These are phyloP conservation scores for Penicillium odoratum DNA, from an alignment of 495 filamentous ascomycete species.

Conservation along the genomic window DNA sequence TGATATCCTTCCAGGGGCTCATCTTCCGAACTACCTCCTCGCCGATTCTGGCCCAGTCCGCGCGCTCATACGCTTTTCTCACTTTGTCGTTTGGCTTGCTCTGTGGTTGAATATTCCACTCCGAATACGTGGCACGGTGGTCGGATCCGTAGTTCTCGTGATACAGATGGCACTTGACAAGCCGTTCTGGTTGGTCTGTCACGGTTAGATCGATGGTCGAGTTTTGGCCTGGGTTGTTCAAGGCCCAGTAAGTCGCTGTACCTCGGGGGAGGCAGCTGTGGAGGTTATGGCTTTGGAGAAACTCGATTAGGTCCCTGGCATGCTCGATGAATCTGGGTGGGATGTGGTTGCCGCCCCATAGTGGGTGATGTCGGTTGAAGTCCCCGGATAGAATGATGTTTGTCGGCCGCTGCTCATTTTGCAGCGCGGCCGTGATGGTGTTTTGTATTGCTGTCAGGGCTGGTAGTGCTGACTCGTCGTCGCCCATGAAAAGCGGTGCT, in stretches of 20 bases:
- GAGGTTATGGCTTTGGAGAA: slow-evolving; percentile 20
- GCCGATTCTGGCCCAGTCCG: slow-evolving; percentile 17
- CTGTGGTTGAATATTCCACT: slow-evolving; percentile 21
- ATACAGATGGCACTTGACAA: slow-evolving; percentile 23
- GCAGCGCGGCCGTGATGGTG: slow-evolving; percentile 9
- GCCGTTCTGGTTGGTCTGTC: slow-evolving; percentile 13
- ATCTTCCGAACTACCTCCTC: neutral
- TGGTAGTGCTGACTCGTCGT: slow-evolving; percentile 4
- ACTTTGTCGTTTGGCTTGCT: slow-evolving; percentile 10
- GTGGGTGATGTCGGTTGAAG: slow-evolving; percentile 28
- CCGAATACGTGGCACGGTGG: slow-evolving; percentile 22
- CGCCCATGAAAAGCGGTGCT: neutral
- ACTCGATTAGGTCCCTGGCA: slow-evolving; percentile 21
- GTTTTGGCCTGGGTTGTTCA: slow-evolving; percentile 20
- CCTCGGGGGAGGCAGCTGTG: slow-evolving; percentile 17
- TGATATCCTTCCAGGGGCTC: slow-evolving; percentile 13
- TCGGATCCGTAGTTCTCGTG: slow-evolving; percentile 26
- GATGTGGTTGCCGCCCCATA: slow-evolving; percentile 21
- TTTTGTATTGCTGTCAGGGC: slow-evolving; percentile 22
- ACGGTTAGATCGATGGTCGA: slow-evolving; percentile 24
- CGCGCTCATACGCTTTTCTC: slow-evolving; percentile 29
- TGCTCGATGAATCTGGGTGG: slow-evolving; percentile 19
- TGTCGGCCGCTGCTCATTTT: slow-evolving; percentile 6
- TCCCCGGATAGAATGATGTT: slow-evolving; percentile 23
- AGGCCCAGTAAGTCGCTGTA: slow-evolving; percentile 17